Evolutionary conservation across 2,329 filamentous ascomycete genomes (phyloP).

Genomic region (Sporothrix schenckii): DNA sequence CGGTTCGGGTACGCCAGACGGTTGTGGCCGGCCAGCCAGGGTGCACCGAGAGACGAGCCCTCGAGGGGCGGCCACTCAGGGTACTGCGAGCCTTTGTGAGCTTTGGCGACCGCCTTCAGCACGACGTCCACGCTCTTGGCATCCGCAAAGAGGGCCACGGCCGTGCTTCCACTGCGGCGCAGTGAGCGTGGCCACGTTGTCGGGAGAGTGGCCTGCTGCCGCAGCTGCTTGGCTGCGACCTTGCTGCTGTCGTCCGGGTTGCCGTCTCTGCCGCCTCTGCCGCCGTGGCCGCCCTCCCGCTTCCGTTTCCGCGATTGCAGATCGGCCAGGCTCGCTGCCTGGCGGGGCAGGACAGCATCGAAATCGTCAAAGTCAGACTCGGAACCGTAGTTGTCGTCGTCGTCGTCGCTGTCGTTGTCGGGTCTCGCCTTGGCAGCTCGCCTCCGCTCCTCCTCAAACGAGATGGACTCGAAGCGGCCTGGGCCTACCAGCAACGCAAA

Average conservation of each 20-base stretch:
- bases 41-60: slow-evolving; percentile 54
- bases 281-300: slow-evolving; percentile 42
- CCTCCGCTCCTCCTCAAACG: slow-evolving; percentile 68
- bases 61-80: slow-evolving; percentile 23
- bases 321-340: slow-evolving; percentile 47
- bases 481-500: slow-evolving; percentile 75
- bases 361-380: slow-evolving; percentile 13
- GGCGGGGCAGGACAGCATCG: slow-evolving; percentile 48
- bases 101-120: slow-evolving; percentile 72
- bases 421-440: slow-evolving; percentile 14
- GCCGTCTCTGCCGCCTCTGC: neutral
- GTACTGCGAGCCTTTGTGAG: slow-evolving; percentile 56
- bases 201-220: slow-evolving; percentile 53
- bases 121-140: slow-evolving; percentile 74
- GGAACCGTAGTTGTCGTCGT: neutral
- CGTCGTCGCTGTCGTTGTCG: slow-evolving; percentile 1
- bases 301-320: slow-evolving; percentile 56
- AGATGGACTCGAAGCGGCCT: slow-evolving; percentile 74
- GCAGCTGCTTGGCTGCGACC: slow-evolving; percentile 35
- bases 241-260: neutral
- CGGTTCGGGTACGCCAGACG: slow-evolving; percentile 71
- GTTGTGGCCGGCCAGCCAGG: slow-evolving; percentile 67
- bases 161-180: slow-evolving; percentile 73
- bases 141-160: slow-evolving; percentile 82
- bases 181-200: slow-evolving; percentile 72